Base-by-base conservation (phyloP, 106 monocot species). In the Platanthera zijinensis region DNA sequence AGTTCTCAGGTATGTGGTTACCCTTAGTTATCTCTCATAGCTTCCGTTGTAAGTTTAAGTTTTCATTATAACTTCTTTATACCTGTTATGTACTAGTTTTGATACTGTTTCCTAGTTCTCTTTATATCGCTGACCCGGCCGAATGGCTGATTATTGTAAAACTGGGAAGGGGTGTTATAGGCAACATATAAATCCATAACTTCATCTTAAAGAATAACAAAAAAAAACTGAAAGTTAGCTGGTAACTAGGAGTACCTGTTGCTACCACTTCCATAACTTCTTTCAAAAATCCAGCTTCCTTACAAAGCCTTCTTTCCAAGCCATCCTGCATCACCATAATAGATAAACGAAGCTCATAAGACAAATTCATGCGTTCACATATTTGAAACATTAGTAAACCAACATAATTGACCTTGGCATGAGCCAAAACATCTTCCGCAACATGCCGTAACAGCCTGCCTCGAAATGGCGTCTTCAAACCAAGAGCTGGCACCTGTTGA, bases 261-360 rank as follows among this genome's bases (percentile, higher is more conserved):
- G 45, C 74, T 63, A 99, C 89, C 76, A 91, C 86, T 54, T 88
- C 88, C 57, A 86, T 66, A 15, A 91, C 97, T 81, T 99, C 97
- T 74, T 78, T 94, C 9, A 99, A 73, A 83, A 99, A 99, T 13
- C 90, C 93, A 57, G 80, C 79, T 85, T 99, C 97, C 79, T 99
- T 99, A 72, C 92, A 99, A 19, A 94, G 91, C 84, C 97, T 94
- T 85, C 91, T 99, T 80, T 99, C 94, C 79, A 99, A 73, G 77
- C 97, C 93, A 84, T 87, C 89, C 97, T 99, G 78, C 45, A 84
- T 25, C 69, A 71, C 7, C 28, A n/a, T 72, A 25, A 49, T 14
- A 14, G 49, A 70, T 19, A 11, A 13, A 10, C 18, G 39, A 54
- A 32, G 14, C 71, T 39, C 10, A 21, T 52, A 52, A 6, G n/a